Base-by-base conservation (phyloP, 2,329 filamentous ascomycete species). In the Diaporthe amygdali region DNA sequence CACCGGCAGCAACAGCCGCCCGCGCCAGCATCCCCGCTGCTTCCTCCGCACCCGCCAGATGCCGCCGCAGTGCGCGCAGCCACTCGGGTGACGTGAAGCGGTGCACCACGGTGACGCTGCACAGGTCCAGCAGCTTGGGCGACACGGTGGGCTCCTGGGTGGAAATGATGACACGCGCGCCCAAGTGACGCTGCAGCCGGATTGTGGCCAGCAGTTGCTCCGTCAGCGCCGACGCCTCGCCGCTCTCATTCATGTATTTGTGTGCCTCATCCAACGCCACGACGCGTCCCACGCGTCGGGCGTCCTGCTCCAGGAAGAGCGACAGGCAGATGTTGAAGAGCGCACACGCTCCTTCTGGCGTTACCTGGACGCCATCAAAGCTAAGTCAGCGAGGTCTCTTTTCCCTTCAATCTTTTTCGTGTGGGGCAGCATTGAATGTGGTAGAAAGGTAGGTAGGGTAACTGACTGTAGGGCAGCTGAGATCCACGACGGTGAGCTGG, bases 111-210 rank as follows among this genome's bases (percentile, higher is more conserved):
- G 90, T 92, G n/a, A 93, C 82, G 1, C 89, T 91, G 78, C 91
- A 94, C 0, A 96, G 83, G 67, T 94, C 92, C 0, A 96, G 84
- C 0, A 96, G 85, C 20, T 86, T 85, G 0, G 90, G 89, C 0
- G 91, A 91, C 5, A 95, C 85, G 0, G 92, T 94, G 0, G 93
- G 93, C 76, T 96, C 93, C 77, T 96, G 93, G 0, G 93, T 96
- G 0, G 92, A 91, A 39, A 96, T 91, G 51, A 96, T 78, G 5
- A 95, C 84, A 0, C 93, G 87, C 0, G 88, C 85, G 0, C 87
- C 93, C 0, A 90, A 80, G 76, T 96, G 93, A 0, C 93, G 89
- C 79, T 96, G 93, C 22, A 92, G 84, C 0, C 93, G 88, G 74
- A 96, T 92, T 0, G 88, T 87, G 0, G 85, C 83, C 0, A 94